Base-by-base conservation (phyloP, 2,329 filamentous ascomycete species). In the Xylaria sp. region DNA sequence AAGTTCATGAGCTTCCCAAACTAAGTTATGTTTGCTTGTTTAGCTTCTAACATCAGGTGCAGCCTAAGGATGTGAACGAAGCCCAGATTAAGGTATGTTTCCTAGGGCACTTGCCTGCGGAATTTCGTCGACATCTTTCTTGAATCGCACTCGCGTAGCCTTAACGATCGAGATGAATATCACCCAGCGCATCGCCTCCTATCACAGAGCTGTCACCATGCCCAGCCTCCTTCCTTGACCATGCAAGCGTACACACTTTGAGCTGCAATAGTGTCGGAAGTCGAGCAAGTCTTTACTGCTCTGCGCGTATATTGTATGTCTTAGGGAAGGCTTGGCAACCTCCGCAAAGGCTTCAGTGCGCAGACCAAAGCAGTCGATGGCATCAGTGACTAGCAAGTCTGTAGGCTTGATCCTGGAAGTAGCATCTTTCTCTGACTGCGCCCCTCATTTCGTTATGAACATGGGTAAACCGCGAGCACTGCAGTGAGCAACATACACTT, bases 51-150 rank as follows among this genome's bases (percentile, higher is more conserved):
- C 64, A 39, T n/a, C 1, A 3, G 3, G 44, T 51, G 55, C 74
- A 98, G 93, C 96, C 96, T 81, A 90, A 91, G 85, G 96, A 99
- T 89, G 94, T 99, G 82, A 93, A 90, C 84, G 95, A 98, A 88
- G 85, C 85, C 85, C 93, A 96, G 90, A 96, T 99, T 86, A 98
- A 99, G 96, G 96, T 99, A 99, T 96, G 96, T 99, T 94, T 92
- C 94, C 88, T 91, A 86, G 90, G 90, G 90, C 88, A 83, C 78
- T 81, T 78, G 82, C 85, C 89, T 85, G 87, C 86, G 88, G 89
- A 88, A 86, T 90, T 89, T 86, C 83, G 86, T 91, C 89, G 89
- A 87, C 88, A 84, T 83, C 79, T 83, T 79, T 77, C 74, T 75
- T 75, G 70, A 75, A 76, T 73, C 75, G 72, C 73, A 71, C 73